Conservation (phyloP, 2,329 filamentous ascomycete genomes). For the Nakataea oryzae region DNA sequence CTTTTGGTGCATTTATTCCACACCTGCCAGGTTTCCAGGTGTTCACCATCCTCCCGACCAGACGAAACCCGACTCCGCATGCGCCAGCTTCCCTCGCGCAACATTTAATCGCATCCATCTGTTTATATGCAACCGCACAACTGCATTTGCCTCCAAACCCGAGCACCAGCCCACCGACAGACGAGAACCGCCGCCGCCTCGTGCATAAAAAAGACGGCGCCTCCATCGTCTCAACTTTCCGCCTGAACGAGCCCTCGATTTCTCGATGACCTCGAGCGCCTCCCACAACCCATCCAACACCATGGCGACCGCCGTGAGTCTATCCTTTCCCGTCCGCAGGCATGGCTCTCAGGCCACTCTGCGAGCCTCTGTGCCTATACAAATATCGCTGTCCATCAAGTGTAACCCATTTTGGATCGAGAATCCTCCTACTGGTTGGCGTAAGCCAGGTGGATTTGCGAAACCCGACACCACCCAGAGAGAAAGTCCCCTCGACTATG, state of each 20-base stretch:
- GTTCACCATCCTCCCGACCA: background rate
- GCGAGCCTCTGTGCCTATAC: background rate
- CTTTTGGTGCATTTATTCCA: background rate
- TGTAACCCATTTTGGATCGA: too few species aligned
- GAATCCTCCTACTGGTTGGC: too few species aligned
- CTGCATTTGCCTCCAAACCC: background rate
- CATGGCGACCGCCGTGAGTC: constrained; percentile 28
- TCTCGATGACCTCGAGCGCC: constrained; percentile 19
- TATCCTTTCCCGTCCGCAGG: constrained; percentile 7
- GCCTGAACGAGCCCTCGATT: background rate
- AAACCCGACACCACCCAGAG: too few species aligned
- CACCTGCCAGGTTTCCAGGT: background rate
- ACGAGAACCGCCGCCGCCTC: background rate
- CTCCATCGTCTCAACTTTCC: constrained; percentile 7
- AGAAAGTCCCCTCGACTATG: background rate
- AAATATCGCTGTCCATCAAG: background rate
- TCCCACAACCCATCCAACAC: constrained; percentile 18
- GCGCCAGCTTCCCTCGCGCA: background rate
- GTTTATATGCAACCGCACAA: background rate
- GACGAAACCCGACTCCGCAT: background rate
- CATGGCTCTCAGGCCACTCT: background rate
- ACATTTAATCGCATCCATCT: background rate
- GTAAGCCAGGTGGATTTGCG: too few species aligned
- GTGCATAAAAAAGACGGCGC: constrained; percentile 4
- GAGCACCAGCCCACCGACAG: background rate